Conservation (phyloP, 225 moss, liverwort and hornwort species). For the Physcomitrellopsis africana region DNA sequence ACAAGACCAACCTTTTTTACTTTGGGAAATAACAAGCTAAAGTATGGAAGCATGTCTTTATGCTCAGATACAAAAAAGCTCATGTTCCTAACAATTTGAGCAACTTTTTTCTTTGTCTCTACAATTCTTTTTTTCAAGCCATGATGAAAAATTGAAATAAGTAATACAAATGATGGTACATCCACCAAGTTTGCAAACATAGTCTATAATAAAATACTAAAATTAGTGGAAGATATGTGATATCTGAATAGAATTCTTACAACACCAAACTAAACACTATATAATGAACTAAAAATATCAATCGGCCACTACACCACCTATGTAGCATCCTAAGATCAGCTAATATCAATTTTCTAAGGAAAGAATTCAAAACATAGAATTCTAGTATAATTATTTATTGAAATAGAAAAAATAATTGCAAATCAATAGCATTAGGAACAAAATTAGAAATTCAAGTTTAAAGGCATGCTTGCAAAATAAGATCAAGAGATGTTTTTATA, state of each 20-base stretch:
- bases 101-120: constrained; percentile 98
- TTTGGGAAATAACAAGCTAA: constrained; percentile 88
- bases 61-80: constrained; percentile 96
- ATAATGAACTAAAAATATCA: not conserved
- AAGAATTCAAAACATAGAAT: not conserved
- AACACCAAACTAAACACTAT: not conserved
- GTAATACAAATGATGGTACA: constrained; percentile 95
- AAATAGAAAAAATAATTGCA: not conserved
- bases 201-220: constrained; percentile 62
- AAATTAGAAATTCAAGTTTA: not conserved
- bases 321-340: constrained; percentile 11
- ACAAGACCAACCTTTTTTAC: constrained; percentile 80
- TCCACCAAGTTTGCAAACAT: constrained; percentile 99
- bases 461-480: constrained; percentile 73
- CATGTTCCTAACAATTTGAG: constrained; percentile 99
- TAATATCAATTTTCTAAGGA: too few relatives aligned
- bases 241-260: not conserved
- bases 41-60: constrained; percentile 98
- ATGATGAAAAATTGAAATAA: constrained; percentile 97
- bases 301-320: constrained; percentile 7
- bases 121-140: constrained; percentile 96
- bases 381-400: not conserved
- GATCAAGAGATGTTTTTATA: constrained; percentile 93
- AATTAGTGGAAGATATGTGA: constrained; percentile 16
- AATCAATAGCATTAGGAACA: constrained; percentile 1